A percentile compares a stretch with the other conserved stretches of the same genome.
Conservation (phyloP, 495 filamentous ascomycete species). For the Lophium mytilinum region DNA sequence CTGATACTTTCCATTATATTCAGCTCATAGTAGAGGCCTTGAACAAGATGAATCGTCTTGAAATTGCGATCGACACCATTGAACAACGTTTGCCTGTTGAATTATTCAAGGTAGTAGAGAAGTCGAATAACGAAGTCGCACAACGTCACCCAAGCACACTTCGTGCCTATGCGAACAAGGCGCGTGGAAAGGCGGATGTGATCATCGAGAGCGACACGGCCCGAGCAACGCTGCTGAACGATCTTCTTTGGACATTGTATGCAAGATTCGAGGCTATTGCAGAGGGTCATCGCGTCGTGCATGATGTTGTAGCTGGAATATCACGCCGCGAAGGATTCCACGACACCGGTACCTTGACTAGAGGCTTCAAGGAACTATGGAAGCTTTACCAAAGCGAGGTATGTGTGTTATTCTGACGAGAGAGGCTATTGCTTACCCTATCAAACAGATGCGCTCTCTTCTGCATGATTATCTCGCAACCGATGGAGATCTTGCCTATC, state of each 20-base stretch:
- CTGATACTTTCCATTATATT: conserved; percentile 89
- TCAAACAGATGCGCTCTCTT: conserved; percentile 71
- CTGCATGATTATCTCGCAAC: conserved; percentile 95
- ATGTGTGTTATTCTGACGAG: conserved; percentile 9
- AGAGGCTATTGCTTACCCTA: conserved; percentile 31
- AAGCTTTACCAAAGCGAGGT: conserved; percentile 78
- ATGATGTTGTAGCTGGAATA: conserved; percentile 80
- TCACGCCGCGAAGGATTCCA: conserved; percentile 62
- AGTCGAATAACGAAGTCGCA: conserved; percentile 88
- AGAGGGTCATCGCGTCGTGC: conserved; percentile 87
- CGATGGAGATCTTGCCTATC: conserved; percentile 60
- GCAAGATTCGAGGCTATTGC: conserved; percentile 95
- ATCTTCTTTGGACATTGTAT: conserved; percentile 85
- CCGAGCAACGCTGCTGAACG: conserved; percentile 72
- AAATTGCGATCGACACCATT: conserved; percentile 77
- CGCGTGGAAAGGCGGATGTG: conserved; percentile 6
- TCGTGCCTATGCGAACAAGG: conserved; percentile 36
- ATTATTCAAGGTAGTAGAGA: conserved; percentile 86
- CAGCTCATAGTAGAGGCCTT: conserved; percentile 79
- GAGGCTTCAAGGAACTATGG: conserved; percentile 90
- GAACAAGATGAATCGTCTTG: conserved; percentile 77
- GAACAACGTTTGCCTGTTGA: conserved; percentile 92
- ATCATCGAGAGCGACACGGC: conserved; percentile 53
- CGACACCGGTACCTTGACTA: conserved; percentile 50
- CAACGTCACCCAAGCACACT: conserved; percentile 73